phyloP scores from a whole-genome alignment of 306 rosid species.

The Vigna unguiculata region DNA sequence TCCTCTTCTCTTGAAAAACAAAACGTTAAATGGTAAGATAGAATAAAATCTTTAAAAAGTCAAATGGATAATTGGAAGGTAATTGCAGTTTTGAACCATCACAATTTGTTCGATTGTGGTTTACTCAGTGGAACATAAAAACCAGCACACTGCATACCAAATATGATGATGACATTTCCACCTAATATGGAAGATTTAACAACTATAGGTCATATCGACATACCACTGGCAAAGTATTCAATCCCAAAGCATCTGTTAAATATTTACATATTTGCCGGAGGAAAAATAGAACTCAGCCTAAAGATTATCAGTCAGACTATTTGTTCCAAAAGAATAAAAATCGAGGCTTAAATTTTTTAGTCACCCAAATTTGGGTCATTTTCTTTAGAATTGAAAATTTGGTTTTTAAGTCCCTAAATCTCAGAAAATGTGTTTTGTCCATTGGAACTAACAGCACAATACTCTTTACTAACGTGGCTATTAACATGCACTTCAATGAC shows the following conservation, averaged over 20 bases:
- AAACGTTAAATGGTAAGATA: constrained; percentile 26
- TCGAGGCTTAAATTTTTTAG: no score
- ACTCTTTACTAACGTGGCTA: no score
- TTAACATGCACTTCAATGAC: no score
- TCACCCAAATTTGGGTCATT: no score
- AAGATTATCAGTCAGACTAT: neutral
- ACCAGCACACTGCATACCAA: neutral
- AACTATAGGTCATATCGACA: neutral
- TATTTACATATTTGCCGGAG: neutral
- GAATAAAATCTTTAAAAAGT: constrained; percentile 22
- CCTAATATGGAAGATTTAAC: neutral
- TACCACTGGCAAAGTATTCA: neutral
- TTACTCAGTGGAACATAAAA: neutral
- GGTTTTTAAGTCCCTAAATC: no score
- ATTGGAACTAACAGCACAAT: no score
- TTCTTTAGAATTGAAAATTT: no score
- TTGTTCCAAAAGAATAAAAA: neutral
- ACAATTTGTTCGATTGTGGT: neutral
- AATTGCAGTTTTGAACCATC: neutral
- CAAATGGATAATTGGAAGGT: constrained; percentile 30
- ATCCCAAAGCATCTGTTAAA: constrained; percentile 8
- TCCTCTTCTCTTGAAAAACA: constrained; percentile 85
- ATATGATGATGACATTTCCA: neutral
- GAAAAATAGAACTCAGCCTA: neutral
- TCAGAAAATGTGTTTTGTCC: no score